Evolutionary conservation across 768 basidiomycete species (phyloP).

Genomic region (Rhodocollybia butyracea): DNA sequence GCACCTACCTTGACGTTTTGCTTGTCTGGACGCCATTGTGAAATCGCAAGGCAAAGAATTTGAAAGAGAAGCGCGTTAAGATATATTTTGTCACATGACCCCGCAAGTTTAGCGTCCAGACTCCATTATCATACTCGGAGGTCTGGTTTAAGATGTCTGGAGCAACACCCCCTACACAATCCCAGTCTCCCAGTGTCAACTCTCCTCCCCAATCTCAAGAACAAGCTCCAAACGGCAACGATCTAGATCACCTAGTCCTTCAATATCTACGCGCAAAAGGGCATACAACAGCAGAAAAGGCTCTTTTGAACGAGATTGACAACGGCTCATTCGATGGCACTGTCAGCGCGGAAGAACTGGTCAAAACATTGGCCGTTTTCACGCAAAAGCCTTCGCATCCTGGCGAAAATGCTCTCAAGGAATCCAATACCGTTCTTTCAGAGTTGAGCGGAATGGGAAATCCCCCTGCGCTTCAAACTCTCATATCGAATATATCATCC

Average conservation of each 20-base stretch:
- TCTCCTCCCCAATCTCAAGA: conserved; percentile 40
- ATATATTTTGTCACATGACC: conserved; percentile 9
- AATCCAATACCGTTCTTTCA: conserved; percentile 60
- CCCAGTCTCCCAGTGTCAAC: conserved; percentile 44
- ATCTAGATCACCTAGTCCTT: conserved; percentile 40
- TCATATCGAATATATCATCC: conserved; percentile 74
- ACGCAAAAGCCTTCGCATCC: conserved; percentile 65
- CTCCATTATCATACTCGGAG: neutral
- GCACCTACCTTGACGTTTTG: conserved; percentile 63
- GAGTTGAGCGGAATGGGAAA: conserved; percentile 69
- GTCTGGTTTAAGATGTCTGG: conserved; percentile 36
- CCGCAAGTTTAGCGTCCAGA: neutral
- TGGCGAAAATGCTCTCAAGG: conserved; percentile 70
- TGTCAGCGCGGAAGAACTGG: conserved; percentile 41
- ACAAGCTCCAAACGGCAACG: conserved; percentile 28
- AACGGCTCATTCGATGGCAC: conserved; percentile 38
- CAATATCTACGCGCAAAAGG: conserved; percentile 51
- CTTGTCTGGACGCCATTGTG: conserved; percentile 34
- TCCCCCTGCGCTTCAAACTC: conserved; percentile 67
- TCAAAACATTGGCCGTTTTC: conserved; percentile 60
- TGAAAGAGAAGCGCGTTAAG: neutral
- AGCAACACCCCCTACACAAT: conserved; percentile 48
- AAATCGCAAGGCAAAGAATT: neutral
- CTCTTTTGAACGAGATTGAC: conserved; percentile 42
- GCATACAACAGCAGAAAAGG: conserved; percentile 45